Conservation (phyloP, 139 green algal species). For the Nannochloris sp. region DNA sequence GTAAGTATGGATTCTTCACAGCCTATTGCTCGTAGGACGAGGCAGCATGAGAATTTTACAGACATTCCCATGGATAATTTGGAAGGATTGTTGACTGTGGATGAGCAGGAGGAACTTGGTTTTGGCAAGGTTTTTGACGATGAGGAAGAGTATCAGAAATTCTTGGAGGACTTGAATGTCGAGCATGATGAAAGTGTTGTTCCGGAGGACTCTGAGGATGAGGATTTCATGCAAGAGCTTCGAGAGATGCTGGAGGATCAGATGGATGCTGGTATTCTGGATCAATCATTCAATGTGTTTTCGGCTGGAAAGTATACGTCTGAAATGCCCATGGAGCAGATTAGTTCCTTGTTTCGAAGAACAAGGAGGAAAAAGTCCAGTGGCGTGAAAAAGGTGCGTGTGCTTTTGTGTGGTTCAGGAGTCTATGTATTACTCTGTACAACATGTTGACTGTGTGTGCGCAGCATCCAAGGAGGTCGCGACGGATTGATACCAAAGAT, state of each 20-base stretch:
- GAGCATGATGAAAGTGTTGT: background rate
- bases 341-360: background rate
- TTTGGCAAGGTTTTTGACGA: constrained; percentile 3
- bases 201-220: background rate
- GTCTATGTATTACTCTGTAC: background rate
- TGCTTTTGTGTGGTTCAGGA: background rate
- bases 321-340: constrained; percentile 1
- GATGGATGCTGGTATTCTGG: background rate
- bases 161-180: background rate
- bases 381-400: background rate
- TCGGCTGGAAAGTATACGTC: background rate
- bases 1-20: background rate
- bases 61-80: background rate
- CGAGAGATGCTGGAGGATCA: constrained; percentile 3
- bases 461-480: background rate
- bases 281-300: too few species aligned
- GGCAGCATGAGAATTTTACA: background rate
- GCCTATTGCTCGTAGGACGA: background rate
- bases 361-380: background rate
- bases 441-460: background rate
- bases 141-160: constrained; percentile 1
- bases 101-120: background rate
- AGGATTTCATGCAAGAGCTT: constrained; percentile 2
- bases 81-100: constrained; percentile 1
- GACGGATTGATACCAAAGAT: background rate